phyloP scores from a whole-genome alignment of 345 rosid genomes.

The Pseudoturritis turrita region DNA sequence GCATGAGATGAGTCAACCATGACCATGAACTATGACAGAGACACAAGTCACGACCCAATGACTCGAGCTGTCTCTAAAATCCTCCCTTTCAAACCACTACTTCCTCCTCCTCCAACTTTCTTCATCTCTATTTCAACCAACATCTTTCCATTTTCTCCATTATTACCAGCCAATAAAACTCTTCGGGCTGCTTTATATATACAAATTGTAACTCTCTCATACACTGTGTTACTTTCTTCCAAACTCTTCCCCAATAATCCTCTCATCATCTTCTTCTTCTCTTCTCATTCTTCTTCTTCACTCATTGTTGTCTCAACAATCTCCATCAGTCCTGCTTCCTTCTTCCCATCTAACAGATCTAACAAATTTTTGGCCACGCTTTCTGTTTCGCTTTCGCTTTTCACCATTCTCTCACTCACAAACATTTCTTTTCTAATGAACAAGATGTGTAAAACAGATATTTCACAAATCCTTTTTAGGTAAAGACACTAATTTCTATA shows the following conservation, averaged over 20 bases:
- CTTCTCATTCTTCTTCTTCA: too few relatives aligned
- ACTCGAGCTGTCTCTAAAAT: slow-evolving; percentile 57
- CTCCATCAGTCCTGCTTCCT: slow-evolving; percentile 50
- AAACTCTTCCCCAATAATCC: too few relatives aligned
- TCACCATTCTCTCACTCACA: slow-evolving; percentile 46
- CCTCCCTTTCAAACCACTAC: too few relatives aligned
- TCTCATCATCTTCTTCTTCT: too few relatives aligned
- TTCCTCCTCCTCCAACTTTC: too few relatives aligned
- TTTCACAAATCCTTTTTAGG: background rate
- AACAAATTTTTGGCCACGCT: slow-evolving; percentile 40
- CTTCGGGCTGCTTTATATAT: too few relatives aligned
- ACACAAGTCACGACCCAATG: slow-evolving; percentile 56
- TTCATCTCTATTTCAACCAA: too few relatives aligned
- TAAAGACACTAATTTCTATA: background rate
- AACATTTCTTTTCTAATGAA: slow-evolving; percentile 73
- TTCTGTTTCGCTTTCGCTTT: slow-evolving; percentile 51
- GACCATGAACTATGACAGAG: slow-evolving; percentile 56
- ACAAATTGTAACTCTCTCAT: too few relatives aligned
- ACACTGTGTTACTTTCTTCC: too few relatives aligned
- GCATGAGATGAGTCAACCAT: slow-evolving; percentile 53
- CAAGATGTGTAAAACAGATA: slow-evolving; percentile 42
- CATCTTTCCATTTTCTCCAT: too few relatives aligned
- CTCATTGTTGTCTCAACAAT: too few relatives aligned
- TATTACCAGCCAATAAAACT: too few relatives aligned
- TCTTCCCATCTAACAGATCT: slow-evolving; percentile 46